These are phyloP conservation scores for Rugosomyces carneus DNA, from an alignment of 1,284 basidiomycete genomes.

Conservation along the genomic window DNA sequence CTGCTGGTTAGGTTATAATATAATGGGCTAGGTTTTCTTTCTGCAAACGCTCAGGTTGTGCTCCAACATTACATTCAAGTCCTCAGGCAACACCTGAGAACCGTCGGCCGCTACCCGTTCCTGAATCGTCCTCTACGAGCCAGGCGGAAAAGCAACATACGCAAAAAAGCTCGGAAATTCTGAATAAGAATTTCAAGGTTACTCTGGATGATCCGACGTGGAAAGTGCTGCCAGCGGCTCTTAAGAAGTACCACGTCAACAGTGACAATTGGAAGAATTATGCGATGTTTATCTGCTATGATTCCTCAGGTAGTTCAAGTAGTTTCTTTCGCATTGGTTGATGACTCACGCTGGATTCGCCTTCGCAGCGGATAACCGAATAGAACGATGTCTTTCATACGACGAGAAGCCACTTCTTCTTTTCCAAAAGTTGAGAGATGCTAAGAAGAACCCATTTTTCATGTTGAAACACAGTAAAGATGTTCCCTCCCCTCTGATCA, in stretches of 20 bases:
- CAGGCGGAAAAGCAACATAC: conserved; percentile 34
- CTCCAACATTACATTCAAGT: conserved; percentile 22
- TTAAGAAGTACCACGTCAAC: conserved; percentile 98
- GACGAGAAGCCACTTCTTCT: conserved; percentile 97
- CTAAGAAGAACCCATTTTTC: conserved; percentile 95
- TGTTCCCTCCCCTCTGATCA: conserved; percentile 92
- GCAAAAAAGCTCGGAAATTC: conserved; percentile 68
- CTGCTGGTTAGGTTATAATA: not conserved
- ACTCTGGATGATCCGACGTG: conserved; percentile 95
- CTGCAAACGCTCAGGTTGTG: not conserved
- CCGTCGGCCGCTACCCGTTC: conserved; percentile 23
- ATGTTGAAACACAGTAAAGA: conserved; percentile 99
- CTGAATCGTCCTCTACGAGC: conserved; percentile 24
- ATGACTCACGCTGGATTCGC: not conserved
- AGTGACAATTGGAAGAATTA: conserved; percentile 99
- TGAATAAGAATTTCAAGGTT: conserved; percentile 79
- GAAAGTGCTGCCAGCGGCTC: conserved; percentile 96
- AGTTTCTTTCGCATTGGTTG: not conserved
- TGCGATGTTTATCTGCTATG: conserved; percentile 98
- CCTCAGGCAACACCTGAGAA: conserved; percentile 18
- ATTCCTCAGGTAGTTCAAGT: conserved; percentile 63
- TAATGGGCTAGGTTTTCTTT: not conserved
- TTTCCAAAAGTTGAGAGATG: conserved; percentile 96
- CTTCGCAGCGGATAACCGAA: conserved; percentile 52
- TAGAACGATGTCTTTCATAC: conserved; percentile 93